Conservation (phyloP, 1,139 yeast genomes). For the Sugiyamaella grinbergsii region DNA sequence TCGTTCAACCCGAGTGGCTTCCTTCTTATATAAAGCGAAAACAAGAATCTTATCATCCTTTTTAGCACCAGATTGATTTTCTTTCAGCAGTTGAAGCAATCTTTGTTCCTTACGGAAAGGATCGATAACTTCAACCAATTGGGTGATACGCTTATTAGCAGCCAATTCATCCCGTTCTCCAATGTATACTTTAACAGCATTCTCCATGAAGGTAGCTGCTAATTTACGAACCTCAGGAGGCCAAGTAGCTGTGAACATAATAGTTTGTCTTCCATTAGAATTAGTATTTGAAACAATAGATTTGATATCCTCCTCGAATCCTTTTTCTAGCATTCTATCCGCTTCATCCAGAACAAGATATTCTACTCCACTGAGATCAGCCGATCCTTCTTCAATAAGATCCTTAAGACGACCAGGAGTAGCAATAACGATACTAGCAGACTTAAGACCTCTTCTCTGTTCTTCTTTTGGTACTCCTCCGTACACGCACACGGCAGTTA, state of each 20-base stretch:
- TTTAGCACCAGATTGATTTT: conserved; percentile 69
- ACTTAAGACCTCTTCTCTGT: conserved; percentile 69
- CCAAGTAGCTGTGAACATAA: conserved; percentile 91
- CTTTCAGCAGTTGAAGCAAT: conserved; percentile 66
- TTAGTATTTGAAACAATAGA: conserved; percentile 64
- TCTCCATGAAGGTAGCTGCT: conserved; percentile 79
- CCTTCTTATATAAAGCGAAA: conserved; percentile 94
- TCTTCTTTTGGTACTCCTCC: conserved; percentile 98
- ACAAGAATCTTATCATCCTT: conserved; percentile 76
- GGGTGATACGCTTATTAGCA: conserved; percentile 92
- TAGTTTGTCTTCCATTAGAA: conserved; percentile 63
- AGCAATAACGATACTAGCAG: conserved; percentile 81
- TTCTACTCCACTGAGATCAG: conserved; percentile 65
- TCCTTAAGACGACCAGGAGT: conserved; percentile 97
- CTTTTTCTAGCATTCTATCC: conserved; percentile 96
- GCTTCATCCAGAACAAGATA: conserved; percentile 95
- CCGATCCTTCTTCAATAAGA: conserved; percentile 84
- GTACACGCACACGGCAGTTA: conserved; percentile 82
- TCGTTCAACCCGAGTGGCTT: conserved; percentile 88
- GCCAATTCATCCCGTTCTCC: conserved; percentile 93
- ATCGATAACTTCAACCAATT: conserved; percentile 88
- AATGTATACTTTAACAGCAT: conserved; percentile 84
- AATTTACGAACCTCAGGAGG: conserved; percentile 90
- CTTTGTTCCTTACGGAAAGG: conserved; percentile 80
- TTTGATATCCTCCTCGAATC: conserved; percentile 95